Percentiles rank a stretch among this genome's conserved stretches.
Conservation (phyloP, 208 protist genomes). For the Spongospora subterranea region DNA sequence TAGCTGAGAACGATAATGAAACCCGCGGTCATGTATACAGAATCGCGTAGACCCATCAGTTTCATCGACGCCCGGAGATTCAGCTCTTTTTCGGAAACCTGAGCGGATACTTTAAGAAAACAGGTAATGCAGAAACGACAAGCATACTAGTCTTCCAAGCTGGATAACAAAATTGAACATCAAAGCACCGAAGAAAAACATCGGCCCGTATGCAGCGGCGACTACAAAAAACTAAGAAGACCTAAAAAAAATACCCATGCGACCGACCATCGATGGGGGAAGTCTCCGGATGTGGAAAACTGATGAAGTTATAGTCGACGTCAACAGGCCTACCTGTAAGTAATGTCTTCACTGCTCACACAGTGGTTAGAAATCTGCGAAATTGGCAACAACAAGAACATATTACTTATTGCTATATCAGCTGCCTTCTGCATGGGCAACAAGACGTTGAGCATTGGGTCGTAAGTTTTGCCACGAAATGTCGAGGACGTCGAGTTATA, state of each 20-base stretch:
- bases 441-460: neutral
- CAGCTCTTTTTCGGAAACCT: neutral
- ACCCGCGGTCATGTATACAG: neutral
- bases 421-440: neutral
- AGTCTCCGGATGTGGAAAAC: neutral
- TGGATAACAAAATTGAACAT: conserved; percentile 8
- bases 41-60: neutral
- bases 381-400: neutral
- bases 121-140: neutral
- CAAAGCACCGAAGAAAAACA: neutral
- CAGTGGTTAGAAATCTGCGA: neutral
- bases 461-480: neutral
- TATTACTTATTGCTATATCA: neutral
- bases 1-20: neutral
- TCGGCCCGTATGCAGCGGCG: neutral
- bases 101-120: neutral
- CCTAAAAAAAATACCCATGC: neutral
- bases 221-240: neutral
- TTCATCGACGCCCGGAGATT: neutral
- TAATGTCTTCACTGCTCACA: neutral
- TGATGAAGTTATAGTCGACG: neutral
- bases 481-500: neutral
- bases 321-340: neutral
- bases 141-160: neutral
- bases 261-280: neutral